Evolutionary conservation across 257 asterid species (phyloP).

Genomic region (Ilex aquifolium): DNA sequence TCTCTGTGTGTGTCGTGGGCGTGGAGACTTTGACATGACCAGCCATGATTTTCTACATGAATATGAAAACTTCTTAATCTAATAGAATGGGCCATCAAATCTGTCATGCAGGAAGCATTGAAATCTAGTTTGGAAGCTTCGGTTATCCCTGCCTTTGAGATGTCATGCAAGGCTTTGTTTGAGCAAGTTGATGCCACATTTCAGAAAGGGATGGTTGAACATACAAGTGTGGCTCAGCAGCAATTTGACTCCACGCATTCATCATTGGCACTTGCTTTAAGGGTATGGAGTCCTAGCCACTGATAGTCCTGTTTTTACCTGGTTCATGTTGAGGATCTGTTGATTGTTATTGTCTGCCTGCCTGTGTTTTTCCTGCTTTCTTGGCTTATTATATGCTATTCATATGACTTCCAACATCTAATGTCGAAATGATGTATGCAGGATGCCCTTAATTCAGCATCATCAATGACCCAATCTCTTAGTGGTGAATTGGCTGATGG

Average conservation of each 20-base stretch:
- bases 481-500: constrained; percentile 83
- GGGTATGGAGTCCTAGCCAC: constrained; percentile 38
- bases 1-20: too few relatives aligned
- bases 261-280: constrained; percentile 66
- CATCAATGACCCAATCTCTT: constrained; percentile 77
- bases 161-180: constrained; percentile 87
- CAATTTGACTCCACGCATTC: constrained; percentile 80
- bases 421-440: constrained; percentile 4
- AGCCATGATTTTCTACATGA: background rate
- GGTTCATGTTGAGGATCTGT: background rate
- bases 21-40: background rate
- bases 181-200: constrained; percentile 91
- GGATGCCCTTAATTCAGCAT: constrained; percentile 87
- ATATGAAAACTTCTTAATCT: background rate
- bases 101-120: constrained; percentile 66
- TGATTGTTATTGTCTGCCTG: background rate
- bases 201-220: constrained; percentile 88
- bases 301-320: background rate
- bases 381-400: background rate
- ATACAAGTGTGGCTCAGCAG: constrained; percentile 63
- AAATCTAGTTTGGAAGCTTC: constrained; percentile 78
- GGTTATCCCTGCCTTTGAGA: constrained; percentile 88
- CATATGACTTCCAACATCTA: background rate
- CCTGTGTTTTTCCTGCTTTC: background rate
- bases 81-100: constrained; percentile 5